Evolutionary conservation across 352 stramenopile species (phyloP).

Genomic region (Pythium utonaiense): DNA sequence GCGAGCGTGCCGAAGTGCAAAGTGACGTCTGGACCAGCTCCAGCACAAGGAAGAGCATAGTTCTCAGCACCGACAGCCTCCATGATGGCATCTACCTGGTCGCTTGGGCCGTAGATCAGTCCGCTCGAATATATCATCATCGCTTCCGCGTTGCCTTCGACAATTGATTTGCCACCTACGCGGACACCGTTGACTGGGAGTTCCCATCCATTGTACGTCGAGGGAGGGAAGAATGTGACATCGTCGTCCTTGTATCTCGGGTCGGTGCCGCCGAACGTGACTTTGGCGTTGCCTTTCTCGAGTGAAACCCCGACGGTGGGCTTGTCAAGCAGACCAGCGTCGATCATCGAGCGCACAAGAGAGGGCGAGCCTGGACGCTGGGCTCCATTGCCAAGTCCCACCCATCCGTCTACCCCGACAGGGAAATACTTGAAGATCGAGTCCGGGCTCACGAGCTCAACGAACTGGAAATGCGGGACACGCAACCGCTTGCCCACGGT

Average conservation of each 20-base stretch:
- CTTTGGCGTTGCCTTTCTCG: neutral
- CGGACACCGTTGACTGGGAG: conserved; percentile 5
- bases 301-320: conserved; percentile 3
- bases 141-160: neutral
- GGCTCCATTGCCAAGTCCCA: conserved; percentile 3
- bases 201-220: neutral
- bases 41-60: conserved; percentile 9
- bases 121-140: neutral
- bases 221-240: conserved; percentile 10
- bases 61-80: conserved; percentile 15
- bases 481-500: neutral
- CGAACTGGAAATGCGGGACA: neutral
- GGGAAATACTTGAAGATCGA: neutral
- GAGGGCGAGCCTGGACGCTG: conserved; percentile 3
- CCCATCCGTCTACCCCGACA: neutral
- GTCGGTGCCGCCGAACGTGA: conserved; percentile 18
- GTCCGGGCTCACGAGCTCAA: conserved; percentile 6
- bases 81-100: conserved; percentile 7
- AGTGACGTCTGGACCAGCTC: conserved; percentile 9
- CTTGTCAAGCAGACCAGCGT: conserved; percentile 6
- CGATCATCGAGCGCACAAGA: conserved; percentile 6
- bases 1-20: conserved; percentile 8
- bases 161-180: conserved; percentile 3
- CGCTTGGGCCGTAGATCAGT: neutral
- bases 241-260: neutral